Evolutionary conservation across 768 basidiomycete species (phyloP).

Genomic region (Panellus pusillus): DNA sequence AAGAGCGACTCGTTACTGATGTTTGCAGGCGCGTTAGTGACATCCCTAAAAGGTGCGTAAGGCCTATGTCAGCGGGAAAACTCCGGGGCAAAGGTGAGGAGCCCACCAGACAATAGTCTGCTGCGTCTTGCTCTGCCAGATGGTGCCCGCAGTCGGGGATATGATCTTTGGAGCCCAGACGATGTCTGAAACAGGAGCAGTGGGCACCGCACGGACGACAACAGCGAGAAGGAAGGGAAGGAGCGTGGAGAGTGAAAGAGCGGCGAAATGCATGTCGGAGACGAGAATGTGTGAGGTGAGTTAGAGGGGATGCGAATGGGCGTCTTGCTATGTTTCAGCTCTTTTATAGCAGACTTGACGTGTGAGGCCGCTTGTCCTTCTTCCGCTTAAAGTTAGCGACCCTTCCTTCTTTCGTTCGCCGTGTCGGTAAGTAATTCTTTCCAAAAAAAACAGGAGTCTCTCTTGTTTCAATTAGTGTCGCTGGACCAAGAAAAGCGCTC

Average conservation of each 20-base stretch:
- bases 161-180: slow-evolving; percentile 29
- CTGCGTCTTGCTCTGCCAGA: slow-evolving; percentile 24
- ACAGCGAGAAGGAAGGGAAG: slow-evolving; percentile 2
- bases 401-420: too few species aligned
- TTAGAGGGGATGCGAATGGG: neutral
- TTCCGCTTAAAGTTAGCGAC: too few species aligned
- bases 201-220: neutral
- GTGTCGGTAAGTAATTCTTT: too few species aligned
- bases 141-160: slow-evolving; percentile 22
- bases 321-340: neutral
- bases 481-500: too few species aligned
- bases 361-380: too few species aligned
- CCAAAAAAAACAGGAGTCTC: too few species aligned
- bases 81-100: neutral
- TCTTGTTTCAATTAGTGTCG: too few species aligned
- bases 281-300: too few species aligned
- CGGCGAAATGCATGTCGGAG: slow-evolving; percentile 8
- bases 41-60: slow-evolving; percentile 23
- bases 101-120: slow-evolving; percentile 33
- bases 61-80: neutral
- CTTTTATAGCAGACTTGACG: too few species aligned
- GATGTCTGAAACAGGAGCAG: slow-evolving; percentile 16
- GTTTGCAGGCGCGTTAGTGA: slow-evolving; percentile 14
- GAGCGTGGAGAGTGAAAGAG: neutral
- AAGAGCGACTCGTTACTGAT: slow-evolving; percentile 26